Percentiles rank a stretch among this genome's conserved stretches.
Evolutionary conservation across 78 protist genomes (phyloP).

Genomic region (Bodo saltans): DNA sequence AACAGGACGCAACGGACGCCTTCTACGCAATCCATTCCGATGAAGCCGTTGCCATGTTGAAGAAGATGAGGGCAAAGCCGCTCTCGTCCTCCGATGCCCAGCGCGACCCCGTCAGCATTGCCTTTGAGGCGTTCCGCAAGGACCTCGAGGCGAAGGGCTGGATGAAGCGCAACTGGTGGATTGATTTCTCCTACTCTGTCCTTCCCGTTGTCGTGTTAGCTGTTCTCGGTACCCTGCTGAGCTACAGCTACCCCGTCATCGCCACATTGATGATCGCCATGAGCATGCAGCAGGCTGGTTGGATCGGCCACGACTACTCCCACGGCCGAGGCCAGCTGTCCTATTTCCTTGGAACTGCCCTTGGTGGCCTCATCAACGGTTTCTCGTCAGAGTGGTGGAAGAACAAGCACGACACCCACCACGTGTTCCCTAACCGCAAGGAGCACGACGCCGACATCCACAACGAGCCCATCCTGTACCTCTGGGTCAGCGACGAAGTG

Average conservation of each 20-base stretch:
- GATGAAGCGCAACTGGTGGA: background rate
- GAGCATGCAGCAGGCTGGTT: background rate
- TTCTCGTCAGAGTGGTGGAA: conserved; percentile 24
- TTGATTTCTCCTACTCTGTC: background rate
- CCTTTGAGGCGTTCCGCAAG: background rate
- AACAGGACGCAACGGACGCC: conserved; percentile 16
- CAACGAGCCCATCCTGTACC: background rate
- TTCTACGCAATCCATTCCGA: conserved; percentile 18
- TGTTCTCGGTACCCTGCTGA: background rate
- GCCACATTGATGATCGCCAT: background rate
- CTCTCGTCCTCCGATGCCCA: background rate
- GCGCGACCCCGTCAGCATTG: background rate
- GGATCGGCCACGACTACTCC: conserved; percentile 25
- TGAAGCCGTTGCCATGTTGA: background rate
- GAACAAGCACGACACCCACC: conserved; percentile 33
- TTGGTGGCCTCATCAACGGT: conserved; percentile 1
- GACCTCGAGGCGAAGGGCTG: conserved; percentile 12
- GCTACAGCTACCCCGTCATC: background rate
- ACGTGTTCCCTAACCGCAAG: conserved; percentile 10
- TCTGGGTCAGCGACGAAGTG: background rate
- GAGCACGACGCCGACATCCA: background rate
- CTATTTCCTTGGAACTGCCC: background rate
- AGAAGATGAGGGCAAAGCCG: too few relatives aligned
- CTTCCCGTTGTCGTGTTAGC: background rate
- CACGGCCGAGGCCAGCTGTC: background rate